Percentiles rank a stretch among this genome's conserved stretches.
Evolutionary conservation across 2,329 filamentous ascomycete genomes (phyloP).

Genomic region (Ophidiomyces ophidiicola): DNA sequence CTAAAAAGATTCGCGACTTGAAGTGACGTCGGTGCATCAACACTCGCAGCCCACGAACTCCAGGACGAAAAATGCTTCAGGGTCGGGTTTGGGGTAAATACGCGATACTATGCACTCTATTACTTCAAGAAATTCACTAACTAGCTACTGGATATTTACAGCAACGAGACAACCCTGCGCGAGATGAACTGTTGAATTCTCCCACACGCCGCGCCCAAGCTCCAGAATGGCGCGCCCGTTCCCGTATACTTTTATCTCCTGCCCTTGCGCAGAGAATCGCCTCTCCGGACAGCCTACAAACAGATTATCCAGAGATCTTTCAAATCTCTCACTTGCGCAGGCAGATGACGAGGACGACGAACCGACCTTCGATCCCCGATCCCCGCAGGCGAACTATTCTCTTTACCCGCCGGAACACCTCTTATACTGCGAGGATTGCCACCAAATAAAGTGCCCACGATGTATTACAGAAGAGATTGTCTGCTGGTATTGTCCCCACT

Average conservation of each 20-base stretch:
- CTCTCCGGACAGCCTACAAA: slow-evolving; percentile 10
- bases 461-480: slow-evolving; percentile 90
- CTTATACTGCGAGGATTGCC: slow-evolving; percentile 93
- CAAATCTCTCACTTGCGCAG: slow-evolving; percentile 16
- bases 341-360: slow-evolving; percentile 50
- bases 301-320: slow-evolving; percentile 16
- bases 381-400: slow-evolving; percentile 75
- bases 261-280: slow-evolving; percentile 16
- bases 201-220: not conserved
- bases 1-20: not conserved
- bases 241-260: slow-evolving; percentile 18
- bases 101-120: not conserved
- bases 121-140: not conserved
- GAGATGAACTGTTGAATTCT: no score
- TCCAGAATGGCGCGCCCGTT: slow-evolving; percentile 19
- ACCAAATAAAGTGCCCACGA: slow-evolving; percentile 84
- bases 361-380: slow-evolving; percentile 72
- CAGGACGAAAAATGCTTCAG: no score
- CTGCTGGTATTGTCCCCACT: slow-evolving; percentile 89
- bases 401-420: slow-evolving; percentile 88
- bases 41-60: no score
- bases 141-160: not conserved
- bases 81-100: not conserved
- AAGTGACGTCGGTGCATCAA: not conserved
- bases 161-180: not conserved